phyloP scores from a whole-genome alignment of 169 alveolate species.

The Cytauxzoon felis region DNA sequence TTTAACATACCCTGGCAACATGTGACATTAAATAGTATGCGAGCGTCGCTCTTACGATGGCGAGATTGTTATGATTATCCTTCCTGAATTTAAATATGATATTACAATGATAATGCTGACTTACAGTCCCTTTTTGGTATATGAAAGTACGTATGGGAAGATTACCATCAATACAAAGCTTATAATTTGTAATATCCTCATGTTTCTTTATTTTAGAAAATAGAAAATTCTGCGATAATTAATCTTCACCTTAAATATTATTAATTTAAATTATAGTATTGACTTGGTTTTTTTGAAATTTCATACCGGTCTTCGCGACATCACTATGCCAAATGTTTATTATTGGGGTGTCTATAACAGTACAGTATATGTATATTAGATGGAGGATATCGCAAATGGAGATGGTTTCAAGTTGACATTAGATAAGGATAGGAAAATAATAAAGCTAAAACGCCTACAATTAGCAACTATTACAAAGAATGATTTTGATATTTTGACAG shows the following conservation, averaged over 20 bases:
- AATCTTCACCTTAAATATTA: no score
- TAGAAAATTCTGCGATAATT: neutral
- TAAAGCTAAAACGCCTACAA: neutral
- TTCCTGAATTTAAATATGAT: constrained; percentile 6
- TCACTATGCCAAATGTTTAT: no score
- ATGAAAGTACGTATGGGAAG: constrained; percentile 50
- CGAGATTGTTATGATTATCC: constrained; percentile 41
- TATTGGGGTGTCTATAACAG: no score
- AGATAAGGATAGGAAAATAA: no score
- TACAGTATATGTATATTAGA: no score
- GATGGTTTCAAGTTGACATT: no score
- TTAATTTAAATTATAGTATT: no score
- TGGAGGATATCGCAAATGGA: no score
- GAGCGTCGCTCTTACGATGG: constrained; percentile 6
- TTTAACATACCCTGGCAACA: constrained; percentile 19
- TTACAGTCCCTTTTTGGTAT: constrained; percentile 32
- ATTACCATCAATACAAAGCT: constrained; percentile 30
- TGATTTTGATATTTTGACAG: neutral
- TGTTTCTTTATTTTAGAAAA: constrained; percentile 1
- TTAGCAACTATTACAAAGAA: neutral
- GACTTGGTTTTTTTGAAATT: no score
- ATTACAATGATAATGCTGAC: neutral
- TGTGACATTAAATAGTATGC: constrained; percentile 38
- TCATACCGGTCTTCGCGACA: no score
- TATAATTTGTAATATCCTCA: constrained; percentile 54